Evolutionary conservation across 2,329 filamentous ascomycete genomes (phyloP).

Genomic region (Cercospora zeina): DNA sequence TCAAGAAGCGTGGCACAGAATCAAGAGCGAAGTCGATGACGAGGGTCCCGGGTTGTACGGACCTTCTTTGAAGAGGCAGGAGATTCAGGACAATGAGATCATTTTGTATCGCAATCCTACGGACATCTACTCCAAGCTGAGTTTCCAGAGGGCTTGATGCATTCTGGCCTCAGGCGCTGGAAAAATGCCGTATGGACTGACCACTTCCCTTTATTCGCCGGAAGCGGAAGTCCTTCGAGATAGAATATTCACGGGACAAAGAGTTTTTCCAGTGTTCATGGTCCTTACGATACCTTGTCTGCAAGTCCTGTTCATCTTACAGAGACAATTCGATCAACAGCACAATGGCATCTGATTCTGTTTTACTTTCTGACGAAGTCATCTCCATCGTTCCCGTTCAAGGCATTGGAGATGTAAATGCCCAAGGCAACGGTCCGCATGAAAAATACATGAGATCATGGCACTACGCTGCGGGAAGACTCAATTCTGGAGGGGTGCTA

Average conservation of each 20-base stretch:
- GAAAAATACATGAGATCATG: neutral
- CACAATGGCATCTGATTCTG: neutral
- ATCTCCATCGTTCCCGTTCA: neutral
- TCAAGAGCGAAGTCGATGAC: neutral
- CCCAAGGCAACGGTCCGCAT: neutral
- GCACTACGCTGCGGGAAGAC: neutral
- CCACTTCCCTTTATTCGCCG: too few species aligned
- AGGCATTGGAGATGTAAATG: neutral
- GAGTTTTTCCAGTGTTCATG: neutral
- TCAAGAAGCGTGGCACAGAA: conserved; percentile 1
- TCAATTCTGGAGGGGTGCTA: neutral
- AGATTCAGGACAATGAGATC: neutral
- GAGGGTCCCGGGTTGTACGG: neutral
- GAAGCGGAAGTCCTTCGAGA: neutral
- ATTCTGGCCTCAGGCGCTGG: neutral
- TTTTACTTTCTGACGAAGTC: too few species aligned
- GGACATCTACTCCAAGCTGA: conserved; percentile 7
- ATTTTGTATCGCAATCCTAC: conserved; percentile 7
- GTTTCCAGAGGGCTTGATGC: neutral
- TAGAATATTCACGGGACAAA: neutral
- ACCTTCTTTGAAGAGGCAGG: neutral
- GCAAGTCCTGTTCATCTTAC: neutral
- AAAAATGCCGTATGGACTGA: too few species aligned
- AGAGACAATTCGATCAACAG: neutral
- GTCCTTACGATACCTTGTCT: neutral